Conservation (phyloP, 2,329 filamentous ascomycete genomes). For the Thermoascus crustaceus region DNA sequence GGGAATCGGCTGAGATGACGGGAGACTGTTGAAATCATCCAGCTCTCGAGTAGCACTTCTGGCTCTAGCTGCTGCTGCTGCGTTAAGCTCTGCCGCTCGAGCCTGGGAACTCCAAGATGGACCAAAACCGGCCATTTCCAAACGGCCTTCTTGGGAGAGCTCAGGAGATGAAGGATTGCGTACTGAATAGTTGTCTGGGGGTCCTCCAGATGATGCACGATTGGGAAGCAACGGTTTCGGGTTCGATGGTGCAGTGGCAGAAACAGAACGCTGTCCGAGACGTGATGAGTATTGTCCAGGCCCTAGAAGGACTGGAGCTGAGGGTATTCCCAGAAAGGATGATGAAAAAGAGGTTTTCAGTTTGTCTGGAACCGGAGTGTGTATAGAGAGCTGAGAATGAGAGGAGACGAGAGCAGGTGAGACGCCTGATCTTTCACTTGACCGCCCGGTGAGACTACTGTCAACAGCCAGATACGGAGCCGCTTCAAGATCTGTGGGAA, state of each 20-base stretch:
- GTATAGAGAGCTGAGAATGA: background rate
- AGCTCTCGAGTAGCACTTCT: conserved; percentile 12
- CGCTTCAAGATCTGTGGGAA: background rate
- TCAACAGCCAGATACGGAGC: background rate
- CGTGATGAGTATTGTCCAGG: background rate
- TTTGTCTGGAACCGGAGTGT: background rate
- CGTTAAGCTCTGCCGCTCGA: conserved; percentile 12
- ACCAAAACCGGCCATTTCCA: conserved; percentile 6
- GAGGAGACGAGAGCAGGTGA: too few species aligned
- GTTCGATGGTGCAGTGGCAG: background rate
- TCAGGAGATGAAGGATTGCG: background rate
- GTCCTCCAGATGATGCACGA: background rate
- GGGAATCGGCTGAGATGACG: conserved; percentile 18
- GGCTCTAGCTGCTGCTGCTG: conserved; percentile 7
- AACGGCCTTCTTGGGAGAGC: background rate
- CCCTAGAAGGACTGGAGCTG: background rate
- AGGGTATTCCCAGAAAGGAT: conserved; percentile 1
- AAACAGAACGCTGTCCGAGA: background rate
- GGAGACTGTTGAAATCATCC: conserved; percentile 13
- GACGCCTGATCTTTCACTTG: conserved; percentile 4
- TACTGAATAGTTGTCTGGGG: background rate
- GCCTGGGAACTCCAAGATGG: conserved; percentile 12
- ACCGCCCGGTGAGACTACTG: conserved; percentile 1
- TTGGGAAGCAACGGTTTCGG: background rate
- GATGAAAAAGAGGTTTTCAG: background rate